Conservation (phyloP, 179 eudicot species). For the Carnegiea gigantea region DNA sequence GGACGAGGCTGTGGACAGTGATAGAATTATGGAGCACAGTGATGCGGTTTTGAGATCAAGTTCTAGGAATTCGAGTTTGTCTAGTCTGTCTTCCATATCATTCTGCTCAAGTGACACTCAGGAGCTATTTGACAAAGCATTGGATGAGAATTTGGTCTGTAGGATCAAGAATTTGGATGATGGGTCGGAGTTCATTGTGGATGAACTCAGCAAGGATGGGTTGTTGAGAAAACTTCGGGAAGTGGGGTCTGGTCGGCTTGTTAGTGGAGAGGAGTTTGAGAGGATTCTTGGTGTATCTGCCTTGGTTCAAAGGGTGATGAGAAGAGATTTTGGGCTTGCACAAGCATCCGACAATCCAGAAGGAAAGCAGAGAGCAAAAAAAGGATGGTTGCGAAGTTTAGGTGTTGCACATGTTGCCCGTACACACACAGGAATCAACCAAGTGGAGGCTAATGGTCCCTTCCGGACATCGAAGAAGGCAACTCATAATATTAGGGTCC, state of each 20-base stretch:
- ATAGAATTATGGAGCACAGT: conserved; percentile 42
- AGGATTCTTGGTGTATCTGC: conserved; percentile 49
- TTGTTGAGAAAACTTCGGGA: conserved; percentile 45
- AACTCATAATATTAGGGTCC: conserved; percentile 43
- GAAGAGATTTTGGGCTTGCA: conserved; percentile 37
- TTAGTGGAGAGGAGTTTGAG: conserved; percentile 52
- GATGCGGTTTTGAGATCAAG: conserved; percentile 41
- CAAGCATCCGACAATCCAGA: conserved; percentile 13
- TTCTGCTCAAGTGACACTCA: conserved; percentile 38
- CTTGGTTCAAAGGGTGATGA: conserved; percentile 48
- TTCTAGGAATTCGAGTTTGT: conserved; percentile 23
- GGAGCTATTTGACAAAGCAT: conserved; percentile 29
- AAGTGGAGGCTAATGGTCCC: conserved; percentile 24
- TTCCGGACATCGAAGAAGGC: conserved; percentile 21
- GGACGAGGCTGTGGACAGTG: conserved; percentile 27
- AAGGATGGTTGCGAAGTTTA: conserved; percentile 55
- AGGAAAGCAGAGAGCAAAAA: conserved; percentile 48
- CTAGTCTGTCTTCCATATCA: conserved; percentile 36
- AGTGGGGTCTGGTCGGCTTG: conserved; percentile 46
- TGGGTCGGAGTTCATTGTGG: conserved; percentile 55
- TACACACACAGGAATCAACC: conserved; percentile 15
- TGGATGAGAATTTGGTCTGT: conserved; percentile 33
- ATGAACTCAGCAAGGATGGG: conserved; percentile 54
- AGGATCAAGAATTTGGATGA: conserved; percentile 60
- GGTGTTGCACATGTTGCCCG: conserved; percentile 34